Base-by-base conservation (phyloP, 768 basidiomycete species). In the Trametes meyenii region DNA sequence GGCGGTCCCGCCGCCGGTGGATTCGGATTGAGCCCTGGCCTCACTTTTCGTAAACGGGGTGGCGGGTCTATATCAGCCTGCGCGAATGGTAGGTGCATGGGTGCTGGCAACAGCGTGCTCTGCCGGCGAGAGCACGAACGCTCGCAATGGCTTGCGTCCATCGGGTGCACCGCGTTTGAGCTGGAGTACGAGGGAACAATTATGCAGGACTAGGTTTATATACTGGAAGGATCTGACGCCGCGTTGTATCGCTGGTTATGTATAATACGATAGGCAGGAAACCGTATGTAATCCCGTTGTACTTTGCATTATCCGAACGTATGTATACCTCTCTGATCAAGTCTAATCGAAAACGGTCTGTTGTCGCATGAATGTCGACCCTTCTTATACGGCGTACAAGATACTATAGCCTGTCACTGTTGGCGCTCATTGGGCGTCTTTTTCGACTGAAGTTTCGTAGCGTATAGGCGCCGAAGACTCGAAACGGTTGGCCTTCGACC, bases 131-230 rank as follows among this genome's bases (percentile, higher is more conserved):
- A 76, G 59, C 74, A 79, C 64, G 79, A 75, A 66, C 77, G 80
- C 45, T 73, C 67, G n/a, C 66, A 73, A 36, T 86, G 84, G 84
- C 65, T 85, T 51, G 72, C 74, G 52, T 67, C 61, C 45, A 77
- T 86, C 19, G 76, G 77, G 23, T 85, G 84, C 62, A 73, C 78
- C 55, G 63, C 69, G 45, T 83, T 77, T 66, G 82, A 84, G 58
- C 72, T 65, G 11, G 67, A 68, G 19, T 54, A 63, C 4, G 64
- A 56, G 60, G 51, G 35, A n/a, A 33, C n/a, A n/a, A 19, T 2
- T 7, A 35, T 5, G 43, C 17, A 51, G 7, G 24, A 19, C 26
- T n/a, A n/a, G 21, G 40, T 13, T 19, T n/a, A n/a, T n/a, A n/a
- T n/a, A n/a, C 29, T 48, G 36, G 45, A 38, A 24, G 36, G 53